A percentile compares a stretch with the other conserved stretches of the same genome.
phyloP scores from a whole-genome alignment of 2,329 filamentous ascomycete genomes.

The Fusarium sp. region DNA sequence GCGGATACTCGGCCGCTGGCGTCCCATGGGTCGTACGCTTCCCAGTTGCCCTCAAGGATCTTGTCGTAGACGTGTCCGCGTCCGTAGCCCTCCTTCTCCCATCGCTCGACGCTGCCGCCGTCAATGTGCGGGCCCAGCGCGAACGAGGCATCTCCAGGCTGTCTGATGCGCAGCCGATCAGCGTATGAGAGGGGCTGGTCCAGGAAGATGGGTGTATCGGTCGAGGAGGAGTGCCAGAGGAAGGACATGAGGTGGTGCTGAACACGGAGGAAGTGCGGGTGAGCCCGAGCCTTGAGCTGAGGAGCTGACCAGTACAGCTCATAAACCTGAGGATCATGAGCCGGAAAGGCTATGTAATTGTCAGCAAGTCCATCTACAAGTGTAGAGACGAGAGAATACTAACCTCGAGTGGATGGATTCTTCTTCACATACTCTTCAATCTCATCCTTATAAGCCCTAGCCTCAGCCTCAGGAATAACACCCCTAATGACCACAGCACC shows the following conservation, averaged over 20 bases:
- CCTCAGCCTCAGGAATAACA: constrained; percentile 75
- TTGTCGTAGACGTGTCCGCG: constrained; percentile 78
- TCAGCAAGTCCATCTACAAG: neutral
- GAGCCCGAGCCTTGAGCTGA: constrained; percentile 77
- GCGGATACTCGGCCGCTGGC: constrained; percentile 77
- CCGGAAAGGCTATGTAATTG: constrained; percentile 70
- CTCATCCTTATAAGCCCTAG: constrained; percentile 75
- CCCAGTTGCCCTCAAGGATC: constrained; percentile 84
- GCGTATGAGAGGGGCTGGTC: constrained; percentile 76
- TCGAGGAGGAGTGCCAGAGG: constrained; percentile 72
- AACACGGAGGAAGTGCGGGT: constrained; percentile 74
- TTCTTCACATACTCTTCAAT: constrained; percentile 75
- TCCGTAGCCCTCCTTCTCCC: constrained; percentile 80
- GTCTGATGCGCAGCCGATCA: constrained; percentile 80
- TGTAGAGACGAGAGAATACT: constrained; percentile 3
- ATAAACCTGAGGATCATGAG: constrained; percentile 78
- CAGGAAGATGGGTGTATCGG: constrained; percentile 63
- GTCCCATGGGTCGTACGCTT: constrained; percentile 87
- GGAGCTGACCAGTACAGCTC: constrained; percentile 83
- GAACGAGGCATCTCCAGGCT: constrained; percentile 79
- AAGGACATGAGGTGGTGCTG: constrained; percentile 74
- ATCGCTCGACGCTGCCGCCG: constrained; percentile 82
- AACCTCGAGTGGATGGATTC: constrained; percentile 73
- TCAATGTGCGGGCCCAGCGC: constrained; percentile 82
- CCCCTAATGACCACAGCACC: constrained; percentile 76